Base-by-base conservation (phyloP, 2,329 filamentous ascomycete species). In the Aspergillus uvarum region DNA sequence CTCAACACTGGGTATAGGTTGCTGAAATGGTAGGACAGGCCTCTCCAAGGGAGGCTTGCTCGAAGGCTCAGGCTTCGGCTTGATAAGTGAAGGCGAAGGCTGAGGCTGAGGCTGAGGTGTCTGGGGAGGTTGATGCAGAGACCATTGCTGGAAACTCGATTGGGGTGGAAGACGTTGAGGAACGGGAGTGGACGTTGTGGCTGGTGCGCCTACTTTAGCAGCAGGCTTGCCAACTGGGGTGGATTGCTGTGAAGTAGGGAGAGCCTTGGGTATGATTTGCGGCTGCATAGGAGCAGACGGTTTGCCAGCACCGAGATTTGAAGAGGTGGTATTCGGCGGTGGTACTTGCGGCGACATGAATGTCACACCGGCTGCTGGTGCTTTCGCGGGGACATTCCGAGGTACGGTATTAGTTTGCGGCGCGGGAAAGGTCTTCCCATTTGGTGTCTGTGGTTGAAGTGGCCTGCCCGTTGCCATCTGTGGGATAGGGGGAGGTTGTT, bases 131-230 rank as follows among this genome's bases (percentile, higher is more conserved):
- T 66, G 65, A 54, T 75, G 71, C 7, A 74, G 65, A 31, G 74
- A 65, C 75, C 74, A 76, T 63, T 77, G 74, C 57, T 75, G 74
- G 59, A 75, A 74, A 54, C 67, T 74, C 44, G 71, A 63, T 51
- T 75, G 72, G 2, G 66, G 70, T 48, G 66, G 65, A 8, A 61
- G 67, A 50, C 65, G 68, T 54, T 67, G 67, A 56, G 66, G 61
- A 5, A 59, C 59, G 2, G 64, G 56, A 12, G 65, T 47, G 31
- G 66, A 56, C 35, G 69, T 55, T 19, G 57, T 49, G 32, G 63
- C 49, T 7, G 63, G 19, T 8, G 62, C 56, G 10, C 47, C 54
- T 53, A 62, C 60, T 49, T 70, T 69, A 19, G 50, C 62, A 26
- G 62, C 49, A 49, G 63, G 50, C 22, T 64, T 65, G 26, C 56